Evolutionary conservation across 305 asterid genomes (phyloP), one percentile per base, ranked within the genome.

Genomic region (Rubia balearica): DNA sequence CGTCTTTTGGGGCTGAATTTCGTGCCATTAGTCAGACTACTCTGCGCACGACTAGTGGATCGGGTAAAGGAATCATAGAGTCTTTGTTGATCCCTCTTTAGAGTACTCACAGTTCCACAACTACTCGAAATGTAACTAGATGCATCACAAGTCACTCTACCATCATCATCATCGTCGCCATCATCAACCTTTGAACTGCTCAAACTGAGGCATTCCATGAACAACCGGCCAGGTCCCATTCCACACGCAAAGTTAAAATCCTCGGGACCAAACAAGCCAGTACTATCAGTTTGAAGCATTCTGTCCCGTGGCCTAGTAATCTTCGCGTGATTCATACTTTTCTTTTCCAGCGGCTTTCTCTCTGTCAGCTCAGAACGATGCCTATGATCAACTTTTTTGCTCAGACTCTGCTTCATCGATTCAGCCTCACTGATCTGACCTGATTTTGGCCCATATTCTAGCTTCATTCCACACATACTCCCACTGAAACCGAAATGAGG

Each of bases 121-220:
- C 81, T 68, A 17, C 83, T 83, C 3, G 92, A 89, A 22, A 83
- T 75, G 71, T 81, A 90, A 73, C 95, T 87, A 21, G 81, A 78
- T 81, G 71, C 85, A 77, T 85, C 96, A 73, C 82, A 88, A 21
- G 78, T 73, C 67, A 40, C 81, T 68, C 60, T 57, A 78, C 81
- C 87, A 67, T 81, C n/a, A n/a, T n/a, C 84, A 38, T 82, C 83
- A 12, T 70, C 83, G 33, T 81, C 83, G 33, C 81, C 83, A 19
- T 70, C 83, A 45, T 84, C 90, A 17, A 78, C 81, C 75, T 84
- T 86, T 17, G 94, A 85, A 71, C 83, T 85, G 68, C 90, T 86
- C 75, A 87, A 80, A 69, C 79, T 94, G 49, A 94, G 77, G 69
- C 99, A 91, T 60, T 90, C 96, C 88, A 88, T 75, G 80, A 91